Base-by-base conservation (phyloP, 495 filamentous ascomycete genomes). In the Ramalina intermedia region DNA sequence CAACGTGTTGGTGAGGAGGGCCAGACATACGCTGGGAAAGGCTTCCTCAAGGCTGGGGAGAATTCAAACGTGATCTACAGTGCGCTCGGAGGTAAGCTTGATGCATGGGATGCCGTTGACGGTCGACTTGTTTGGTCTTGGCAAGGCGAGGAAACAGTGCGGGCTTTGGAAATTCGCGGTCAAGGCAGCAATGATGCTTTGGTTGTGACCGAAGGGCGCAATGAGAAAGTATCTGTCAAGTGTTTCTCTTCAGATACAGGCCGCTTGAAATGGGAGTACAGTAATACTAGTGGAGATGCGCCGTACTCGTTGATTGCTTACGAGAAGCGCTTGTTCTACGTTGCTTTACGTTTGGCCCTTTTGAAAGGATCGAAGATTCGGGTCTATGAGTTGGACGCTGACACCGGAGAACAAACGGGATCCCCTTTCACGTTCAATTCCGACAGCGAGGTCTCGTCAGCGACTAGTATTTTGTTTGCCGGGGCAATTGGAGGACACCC, bases 401-500 rank as follows among this genome's bases (percentile, higher is more conserved):
- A 79, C 21, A 87, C 73, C 6, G 89, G 89, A 11, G 74, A 68
- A 55, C 76, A 79, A 56, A 63, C 69, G 29, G 73, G 81, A 39
- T 79, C 87, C 52, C 24, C 52, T 23, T 66, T 81, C 43, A 69
- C 69, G 4, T 63, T 94, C 46, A 80, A 73, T 46, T 75, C 84
- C 5, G 89, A 93, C 52, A 73, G 63, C 38, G 87, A 94, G 51
- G 71, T 94, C 2, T 65, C 77, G 27, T 66, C 67, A 7, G 68
- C 72, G 3, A 76, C 84, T 23, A 79, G 79, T 42, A 78, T 94
- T 40, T 69, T 90, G 43, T 82, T 84, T 58, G 84, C 89, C 8
- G 88, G 87, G 48, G 78, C 81, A 5, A 91, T 89, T 60, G 81
- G 81, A n/a, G 85, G 81, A 3, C 76, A 82, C 7, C 86, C 88